A percentile compares a stretch with the other conserved stretches of the same genome.
Conservation (phyloP, 805 yeast species). For the Saturnispora sekii region DNA sequence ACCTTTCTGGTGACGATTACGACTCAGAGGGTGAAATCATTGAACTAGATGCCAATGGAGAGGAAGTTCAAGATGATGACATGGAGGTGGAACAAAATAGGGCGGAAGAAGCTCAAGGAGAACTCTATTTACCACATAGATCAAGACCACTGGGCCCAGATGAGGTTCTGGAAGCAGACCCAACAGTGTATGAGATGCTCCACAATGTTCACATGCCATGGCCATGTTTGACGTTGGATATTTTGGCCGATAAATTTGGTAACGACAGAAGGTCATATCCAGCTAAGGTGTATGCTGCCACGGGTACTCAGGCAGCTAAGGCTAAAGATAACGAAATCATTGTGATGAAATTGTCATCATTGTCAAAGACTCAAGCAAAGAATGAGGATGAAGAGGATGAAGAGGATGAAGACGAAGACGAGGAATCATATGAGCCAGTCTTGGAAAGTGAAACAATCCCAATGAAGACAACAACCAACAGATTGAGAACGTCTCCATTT, state of each 20-base stretch:
- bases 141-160: constrained; percentile 89
- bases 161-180: constrained; percentile 94
- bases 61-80: constrained; percentile 34
- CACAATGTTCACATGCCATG: constrained; percentile 91
- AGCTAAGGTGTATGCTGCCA: constrained; percentile 71
- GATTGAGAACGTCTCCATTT: constrained; percentile 77
- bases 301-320: constrained; percentile 89
- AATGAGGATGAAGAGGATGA: constrained; percentile 73
- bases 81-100: constrained; percentile 18
- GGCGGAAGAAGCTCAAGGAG: constrained; percentile 17
- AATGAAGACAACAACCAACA: constrained; percentile 74
- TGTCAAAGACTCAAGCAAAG: constrained; percentile 78
- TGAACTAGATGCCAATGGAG: constrained; percentile 58
- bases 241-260: constrained; percentile 81
- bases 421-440: constrained; percentile 67
- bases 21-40: constrained; percentile 88
- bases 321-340: constrained; percentile 83
- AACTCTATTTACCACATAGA: constrained; percentile 75
- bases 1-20: constrained; percentile 82
- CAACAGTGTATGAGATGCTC: constrained; percentile 90
- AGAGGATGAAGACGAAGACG: constrained; percentile 65
- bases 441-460: constrained; percentile 79
- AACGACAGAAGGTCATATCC: constrained; percentile 85
- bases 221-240: constrained; percentile 92
- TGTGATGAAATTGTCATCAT: constrained; percentile 70